Percentiles rank a stretch among this genome's conserved stretches.
Evolutionary conservation across 2,329 filamentous ascomycete species (phyloP).

Genomic region (Aspergillus calidoustus): DNA sequence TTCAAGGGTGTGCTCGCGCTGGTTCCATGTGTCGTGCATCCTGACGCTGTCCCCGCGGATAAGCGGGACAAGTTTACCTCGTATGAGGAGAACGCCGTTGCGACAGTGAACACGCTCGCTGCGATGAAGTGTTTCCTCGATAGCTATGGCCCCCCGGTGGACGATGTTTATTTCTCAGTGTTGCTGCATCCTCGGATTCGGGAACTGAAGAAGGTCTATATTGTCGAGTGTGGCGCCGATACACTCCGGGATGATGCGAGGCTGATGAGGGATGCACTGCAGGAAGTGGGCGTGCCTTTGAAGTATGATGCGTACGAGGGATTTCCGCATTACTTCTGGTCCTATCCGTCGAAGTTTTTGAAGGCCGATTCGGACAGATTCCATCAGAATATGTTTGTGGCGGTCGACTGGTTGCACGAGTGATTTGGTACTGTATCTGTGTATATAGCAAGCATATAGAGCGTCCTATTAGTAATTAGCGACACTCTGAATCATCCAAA

Average conservation of each 20-base stretch:
- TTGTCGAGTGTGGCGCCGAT: conserved; percentile 18
- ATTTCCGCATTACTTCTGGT: neutral
- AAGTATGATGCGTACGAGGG: neutral
- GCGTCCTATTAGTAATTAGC: neutral
- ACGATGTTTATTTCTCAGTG: conserved; percentile 11
- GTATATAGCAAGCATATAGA: neutral
- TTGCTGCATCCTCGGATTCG: conserved; percentile 14
- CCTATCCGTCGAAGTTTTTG: neutral
- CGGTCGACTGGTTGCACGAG: neutral
- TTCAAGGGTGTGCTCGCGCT: conserved; percentile 45
- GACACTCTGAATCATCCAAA: neutral
- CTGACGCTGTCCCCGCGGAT: conserved; percentile 40
- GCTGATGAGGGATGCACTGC: neutral
- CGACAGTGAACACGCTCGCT: conserved; percentile 41
- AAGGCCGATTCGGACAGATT: neutral
- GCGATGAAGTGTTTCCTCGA: conserved; percentile 43
- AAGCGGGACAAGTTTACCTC: conserved; percentile 40
- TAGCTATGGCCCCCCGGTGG: conserved; percentile 8
- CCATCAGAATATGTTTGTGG: neutral
- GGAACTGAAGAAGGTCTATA: conserved; percentile 20
- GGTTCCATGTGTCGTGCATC: conserved; percentile 44
- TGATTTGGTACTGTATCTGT: neutral
- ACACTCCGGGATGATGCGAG: conserved; percentile 18
- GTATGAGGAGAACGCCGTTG: conserved; percentile 42
- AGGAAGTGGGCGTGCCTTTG: neutral